A percentile compares a stretch with the other conserved stretches of the same genome.
Evolutionary conservation across 78 protist genomes (phyloP).

Genomic region (Dictyostelium purpureum): DNA sequence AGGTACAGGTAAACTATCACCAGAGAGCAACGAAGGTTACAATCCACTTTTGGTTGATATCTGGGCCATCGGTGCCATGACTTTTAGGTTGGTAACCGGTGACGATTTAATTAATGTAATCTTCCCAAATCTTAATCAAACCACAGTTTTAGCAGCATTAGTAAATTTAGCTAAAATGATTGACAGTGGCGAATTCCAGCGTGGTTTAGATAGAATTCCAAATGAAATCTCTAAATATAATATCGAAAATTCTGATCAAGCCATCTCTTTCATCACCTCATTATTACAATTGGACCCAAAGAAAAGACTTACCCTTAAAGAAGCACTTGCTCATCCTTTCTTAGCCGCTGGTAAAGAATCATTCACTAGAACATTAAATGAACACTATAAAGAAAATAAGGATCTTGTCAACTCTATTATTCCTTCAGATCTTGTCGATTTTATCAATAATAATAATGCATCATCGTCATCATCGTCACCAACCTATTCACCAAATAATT

Average conservation of each 20-base stretch:
- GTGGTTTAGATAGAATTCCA: constrained; percentile 45
- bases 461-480: neutral
- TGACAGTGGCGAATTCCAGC: constrained; percentile 48
- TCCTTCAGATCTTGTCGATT: constrained; percentile 13
- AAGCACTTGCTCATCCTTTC: constrained; percentile 58
- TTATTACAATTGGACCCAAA: constrained; percentile 33
- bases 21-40: constrained; percentile 34
- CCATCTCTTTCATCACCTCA: neutral
- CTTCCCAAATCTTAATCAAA: constrained; percentile 41
- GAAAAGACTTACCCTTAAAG: constrained; percentile 16
- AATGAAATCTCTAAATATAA: constrained; percentile 28
- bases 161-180: constrained; percentile 55
- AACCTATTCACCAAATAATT: neutral
- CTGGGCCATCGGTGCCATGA: constrained; percentile 68
- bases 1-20: constrained; percentile 29
- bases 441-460: neutral
- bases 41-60: constrained; percentile 50
- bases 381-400: neutral
- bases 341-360: constrained; percentile 7
- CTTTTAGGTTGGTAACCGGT: constrained; percentile 49
- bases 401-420: neutral
- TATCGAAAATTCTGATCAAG: neutral
- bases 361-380: neutral
- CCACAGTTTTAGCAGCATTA: constrained; percentile 49
- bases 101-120: constrained; percentile 32